Conservation (phyloP, 352 stramenopile species). For the Phytopythium cucurbitacearum region DNA sequence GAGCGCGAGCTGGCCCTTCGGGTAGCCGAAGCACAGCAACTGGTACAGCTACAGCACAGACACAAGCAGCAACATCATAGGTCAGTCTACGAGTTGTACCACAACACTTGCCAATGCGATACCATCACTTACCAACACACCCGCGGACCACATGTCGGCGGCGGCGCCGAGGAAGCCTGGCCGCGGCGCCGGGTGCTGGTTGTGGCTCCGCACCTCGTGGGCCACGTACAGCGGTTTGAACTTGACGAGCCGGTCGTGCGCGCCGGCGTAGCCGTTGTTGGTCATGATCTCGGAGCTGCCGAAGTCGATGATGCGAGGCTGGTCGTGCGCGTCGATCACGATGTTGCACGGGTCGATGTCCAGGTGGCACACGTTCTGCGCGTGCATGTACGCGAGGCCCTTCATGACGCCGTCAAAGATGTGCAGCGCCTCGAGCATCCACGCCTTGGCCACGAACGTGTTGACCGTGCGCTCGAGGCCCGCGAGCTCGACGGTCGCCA, state of each 20-base stretch:
- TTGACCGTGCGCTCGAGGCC: constrained; percentile 54
- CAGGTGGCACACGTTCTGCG: constrained; percentile 71
- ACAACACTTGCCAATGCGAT: neutral
- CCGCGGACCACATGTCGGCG: constrained; percentile 76
- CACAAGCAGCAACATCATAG: constrained; percentile 2
- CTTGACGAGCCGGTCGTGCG: constrained; percentile 57
- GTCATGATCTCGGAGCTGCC: constrained; percentile 77
- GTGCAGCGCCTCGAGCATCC: constrained; percentile 63
- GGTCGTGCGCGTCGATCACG: constrained; percentile 50
- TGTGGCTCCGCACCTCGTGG: constrained; percentile 62
- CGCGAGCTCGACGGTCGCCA: constrained; percentile 31
- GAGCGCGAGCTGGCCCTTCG: constrained; percentile 68
- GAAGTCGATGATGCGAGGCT: constrained; percentile 74
- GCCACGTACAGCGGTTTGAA: constrained; percentile 78
- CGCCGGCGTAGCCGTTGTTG: constrained; percentile 51
- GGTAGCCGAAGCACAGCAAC: constrained; percentile 77
- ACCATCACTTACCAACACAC: constrained; percentile 56
- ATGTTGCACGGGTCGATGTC: constrained; percentile 81
- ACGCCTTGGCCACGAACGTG: constrained; percentile 52
- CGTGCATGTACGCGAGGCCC: constrained; percentile 76
- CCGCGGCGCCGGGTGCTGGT: constrained; percentile 43
- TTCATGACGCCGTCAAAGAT: constrained; percentile 66
- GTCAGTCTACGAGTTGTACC: neutral
- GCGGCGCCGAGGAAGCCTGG: constrained; percentile 64
- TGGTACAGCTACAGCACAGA: constrained; percentile 58